Conservation (phyloP, 352 stramenopile genomes). For the Phytopythium boreale region DNA sequence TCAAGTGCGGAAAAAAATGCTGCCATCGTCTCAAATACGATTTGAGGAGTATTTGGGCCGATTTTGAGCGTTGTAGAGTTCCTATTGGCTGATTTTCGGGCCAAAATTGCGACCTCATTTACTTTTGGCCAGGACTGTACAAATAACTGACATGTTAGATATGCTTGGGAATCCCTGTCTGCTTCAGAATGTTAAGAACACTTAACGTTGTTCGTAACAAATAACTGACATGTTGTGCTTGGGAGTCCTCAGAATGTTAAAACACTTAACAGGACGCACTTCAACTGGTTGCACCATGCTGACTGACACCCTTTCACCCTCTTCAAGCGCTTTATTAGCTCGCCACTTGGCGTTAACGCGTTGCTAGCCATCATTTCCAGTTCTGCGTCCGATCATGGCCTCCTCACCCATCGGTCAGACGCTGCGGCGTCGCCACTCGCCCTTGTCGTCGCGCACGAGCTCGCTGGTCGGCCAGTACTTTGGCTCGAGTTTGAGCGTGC, state of each 20-base stretch:
- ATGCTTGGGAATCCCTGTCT: no score
- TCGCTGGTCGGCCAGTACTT: slow-evolving; percentile 91
- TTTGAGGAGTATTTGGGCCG: no score
- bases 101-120: no score
- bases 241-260: not conserved
- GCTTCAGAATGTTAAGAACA: not conserved
- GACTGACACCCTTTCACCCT: no score
- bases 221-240: not conserved
- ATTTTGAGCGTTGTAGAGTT: no score
- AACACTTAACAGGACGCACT: not conserved
- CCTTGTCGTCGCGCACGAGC: slow-evolving; percentile 62
- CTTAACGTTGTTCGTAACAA: not conserved
- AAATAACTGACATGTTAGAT: not conserved
- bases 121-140: no score
- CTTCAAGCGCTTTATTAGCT: no score
- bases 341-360: no score
- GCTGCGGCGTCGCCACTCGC: slow-evolving; percentile 67
- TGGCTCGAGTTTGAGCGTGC: slow-evolving; percentile 87
- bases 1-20: no score
- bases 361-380: not conserved
- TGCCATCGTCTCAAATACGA: no score
- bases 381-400: no score
- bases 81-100: no score
- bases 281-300: not conserved
- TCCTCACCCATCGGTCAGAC: slow-evolving; percentile 17